These are phyloP conservation scores for Talaromyces pinophilus DNA, from an alignment of 2,329 filamentous ascomycete genomes.

Conservation along the genomic window DNA sequence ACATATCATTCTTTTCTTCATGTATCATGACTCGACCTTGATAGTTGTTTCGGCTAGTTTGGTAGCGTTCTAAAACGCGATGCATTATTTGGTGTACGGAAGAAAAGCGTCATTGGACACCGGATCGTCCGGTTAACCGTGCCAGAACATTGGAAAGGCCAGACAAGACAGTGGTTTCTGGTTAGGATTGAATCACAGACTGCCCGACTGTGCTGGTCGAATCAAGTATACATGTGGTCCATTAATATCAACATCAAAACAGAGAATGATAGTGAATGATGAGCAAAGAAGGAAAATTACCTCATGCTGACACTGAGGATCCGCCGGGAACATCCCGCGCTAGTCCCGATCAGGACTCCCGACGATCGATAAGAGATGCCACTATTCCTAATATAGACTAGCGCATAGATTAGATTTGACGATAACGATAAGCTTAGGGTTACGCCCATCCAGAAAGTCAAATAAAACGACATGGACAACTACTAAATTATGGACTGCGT, in stretches of 20 bases:
- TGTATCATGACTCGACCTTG: not conserved
- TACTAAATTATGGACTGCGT: not conserved
- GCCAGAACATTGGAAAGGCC: no score
- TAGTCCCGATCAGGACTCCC: constrained; percentile 3
- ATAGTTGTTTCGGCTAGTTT: not conserved
- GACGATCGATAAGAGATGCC: not conserved
- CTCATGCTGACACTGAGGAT: not conserved
- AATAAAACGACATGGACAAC: not conserved
- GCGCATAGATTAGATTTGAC: constrained; percentile 2
- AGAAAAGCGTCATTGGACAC: not conserved
- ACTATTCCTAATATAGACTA: not conserved
- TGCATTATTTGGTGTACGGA: not conserved
- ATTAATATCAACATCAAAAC: not conserved
- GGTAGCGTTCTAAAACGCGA: not conserved
- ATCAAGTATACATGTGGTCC: not conserved
- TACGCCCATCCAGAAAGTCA: not conserved
- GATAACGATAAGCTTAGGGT: not conserved
- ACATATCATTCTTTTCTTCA: not conserved
- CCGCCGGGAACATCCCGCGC: not conserved
- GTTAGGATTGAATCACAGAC: not conserved
- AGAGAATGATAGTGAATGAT: no score
- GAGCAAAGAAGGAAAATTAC: not conserved
- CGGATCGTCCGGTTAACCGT: not conserved
- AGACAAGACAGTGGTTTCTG: not conserved
- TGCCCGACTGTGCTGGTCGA: not conserved